Evolutionary conservation across 495 filamentous ascomycete genomes (phyloP).

Genomic region (Rhizodiscina lignyota): DNA sequence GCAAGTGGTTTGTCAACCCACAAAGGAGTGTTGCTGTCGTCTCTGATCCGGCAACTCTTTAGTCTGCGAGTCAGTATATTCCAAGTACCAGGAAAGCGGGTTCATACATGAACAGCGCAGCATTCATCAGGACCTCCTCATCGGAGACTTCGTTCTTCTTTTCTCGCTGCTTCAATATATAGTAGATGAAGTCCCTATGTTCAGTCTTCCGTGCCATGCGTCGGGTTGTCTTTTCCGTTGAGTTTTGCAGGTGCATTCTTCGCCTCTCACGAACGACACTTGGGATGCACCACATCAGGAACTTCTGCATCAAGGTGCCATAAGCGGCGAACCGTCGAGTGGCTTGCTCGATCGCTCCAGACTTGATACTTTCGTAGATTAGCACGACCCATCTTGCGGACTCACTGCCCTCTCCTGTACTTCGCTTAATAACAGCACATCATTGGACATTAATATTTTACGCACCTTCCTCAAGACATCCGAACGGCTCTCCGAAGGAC

Average conservation of each 20-base stretch:
- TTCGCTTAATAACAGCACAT: not conserved
- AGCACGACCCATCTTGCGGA: slow-evolving; percentile 17
- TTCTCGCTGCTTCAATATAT: slow-evolving; percentile 17
- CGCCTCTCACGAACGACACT: slow-evolving; percentile 8
- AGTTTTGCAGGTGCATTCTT: slow-evolving; percentile 11
- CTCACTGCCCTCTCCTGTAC: slow-evolving; percentile 9
- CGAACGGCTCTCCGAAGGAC: slow-evolving; percentile 34
- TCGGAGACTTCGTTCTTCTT: slow-evolving; percentile 13
- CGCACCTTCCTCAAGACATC: slow-evolving; percentile 23
- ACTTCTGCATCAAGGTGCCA: slow-evolving; percentile 10
- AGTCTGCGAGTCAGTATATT: no score
- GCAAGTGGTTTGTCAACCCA: slow-evolving; percentile 33
- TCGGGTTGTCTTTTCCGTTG: slow-evolving; percentile 13
- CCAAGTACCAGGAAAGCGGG: no score
- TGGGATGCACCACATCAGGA: slow-evolving; percentile 13
- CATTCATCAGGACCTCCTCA: slow-evolving; percentile 18
- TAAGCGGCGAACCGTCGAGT: slow-evolving; percentile 16
- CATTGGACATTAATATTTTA: slow-evolving; percentile 5
- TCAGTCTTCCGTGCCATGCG: slow-evolving; percentile 15
- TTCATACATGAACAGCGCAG: slow-evolving; percentile 15
- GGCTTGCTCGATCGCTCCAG: slow-evolving; percentile 10
- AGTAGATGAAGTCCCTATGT: slow-evolving; percentile 17
- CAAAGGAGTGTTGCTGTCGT: slow-evolving; percentile 34
- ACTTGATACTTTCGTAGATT: slow-evolving; percentile 18
- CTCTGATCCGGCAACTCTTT: slow-evolving; percentile 36